A percentile compares a stretch with the other conserved stretches of the same genome.
Conservation (phyloP, 352 stramenopile genomes). For the Globisporangium canariense region DNA sequence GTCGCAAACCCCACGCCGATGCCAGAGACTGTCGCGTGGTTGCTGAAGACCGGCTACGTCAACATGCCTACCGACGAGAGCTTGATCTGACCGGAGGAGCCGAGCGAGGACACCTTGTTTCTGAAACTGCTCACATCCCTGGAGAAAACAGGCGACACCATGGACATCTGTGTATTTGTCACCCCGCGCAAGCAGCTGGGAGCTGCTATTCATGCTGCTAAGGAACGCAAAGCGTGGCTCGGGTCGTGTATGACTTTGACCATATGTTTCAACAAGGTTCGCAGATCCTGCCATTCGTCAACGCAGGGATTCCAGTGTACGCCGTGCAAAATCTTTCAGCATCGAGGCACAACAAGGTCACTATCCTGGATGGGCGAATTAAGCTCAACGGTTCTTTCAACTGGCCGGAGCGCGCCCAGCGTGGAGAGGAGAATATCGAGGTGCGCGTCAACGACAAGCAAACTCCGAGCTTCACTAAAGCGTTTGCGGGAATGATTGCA, state of each 20-base stretch:
- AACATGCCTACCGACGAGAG: not conserved
- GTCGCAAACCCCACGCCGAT: not conserved
- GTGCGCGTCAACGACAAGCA: not conserved
- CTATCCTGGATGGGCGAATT: not conserved
- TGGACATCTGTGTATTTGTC: not conserved
- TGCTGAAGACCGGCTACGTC: not conserved
- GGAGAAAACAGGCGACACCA: not conserved
- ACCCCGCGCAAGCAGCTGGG: not conserved
- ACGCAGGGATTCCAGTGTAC: not conserved
- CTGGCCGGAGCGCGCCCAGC: not conserved
- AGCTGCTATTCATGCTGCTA: not conserved
- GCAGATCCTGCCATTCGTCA: not conserved
- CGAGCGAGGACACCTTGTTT: not conserved
- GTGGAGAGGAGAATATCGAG: not conserved
- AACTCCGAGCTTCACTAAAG: not conserved
- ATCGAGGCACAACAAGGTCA: not conserved
- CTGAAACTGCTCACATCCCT: not conserved
- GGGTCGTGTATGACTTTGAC: not conserved
- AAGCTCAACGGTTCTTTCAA: not conserved
- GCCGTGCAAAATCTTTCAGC: not conserved
- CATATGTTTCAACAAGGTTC: not conserved
- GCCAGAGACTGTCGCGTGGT: too few relatives aligned
- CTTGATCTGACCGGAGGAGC: not conserved
- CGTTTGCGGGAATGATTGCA: not conserved
- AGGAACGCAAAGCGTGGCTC: not conserved